Conservation (phyloP, 441 rosid genomes). For the Adansonia rubrostipa region DNA sequence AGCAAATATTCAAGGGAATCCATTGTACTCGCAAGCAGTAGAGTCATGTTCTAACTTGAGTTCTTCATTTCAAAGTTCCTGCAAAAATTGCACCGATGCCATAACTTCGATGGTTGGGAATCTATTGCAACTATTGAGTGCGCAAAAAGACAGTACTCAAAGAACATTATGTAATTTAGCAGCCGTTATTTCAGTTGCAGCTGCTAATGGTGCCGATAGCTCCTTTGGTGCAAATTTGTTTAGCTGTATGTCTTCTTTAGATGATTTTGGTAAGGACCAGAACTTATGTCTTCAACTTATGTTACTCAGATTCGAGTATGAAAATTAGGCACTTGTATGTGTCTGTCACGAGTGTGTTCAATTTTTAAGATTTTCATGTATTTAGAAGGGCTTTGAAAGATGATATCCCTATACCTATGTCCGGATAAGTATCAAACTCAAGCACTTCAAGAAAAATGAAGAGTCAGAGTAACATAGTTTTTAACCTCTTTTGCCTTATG, state of each 20-base stretch:
- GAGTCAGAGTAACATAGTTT: background rate
- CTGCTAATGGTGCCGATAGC: slow-evolving; percentile 28
- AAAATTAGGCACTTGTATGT: no score
- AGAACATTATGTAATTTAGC: slow-evolving; percentile 43
- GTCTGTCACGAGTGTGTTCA: no score
- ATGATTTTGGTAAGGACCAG: slow-evolving; percentile 43
- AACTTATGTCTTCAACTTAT: background rate
- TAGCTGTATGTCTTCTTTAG: slow-evolving; percentile 49
- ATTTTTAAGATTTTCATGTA: no score
- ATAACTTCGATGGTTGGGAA: slow-evolving; percentile 16
- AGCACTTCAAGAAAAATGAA: no score
- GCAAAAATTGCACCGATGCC: slow-evolving; percentile 41
- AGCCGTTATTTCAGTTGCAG: slow-evolving; percentile 45
- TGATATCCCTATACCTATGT: no score
- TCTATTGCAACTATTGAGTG: background rate
- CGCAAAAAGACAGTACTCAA: slow-evolving; percentile 13
- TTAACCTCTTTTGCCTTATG: background rate
- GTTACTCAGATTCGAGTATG: background rate
- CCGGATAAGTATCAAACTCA: no score
- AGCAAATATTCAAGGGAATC: slow-evolving; percentile 24
- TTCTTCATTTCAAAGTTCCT: slow-evolving; percentile 37
- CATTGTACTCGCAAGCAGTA: slow-evolving; percentile 25
- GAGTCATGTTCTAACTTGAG: slow-evolving; percentile 39
- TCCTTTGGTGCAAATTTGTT: slow-evolving; percentile 42
- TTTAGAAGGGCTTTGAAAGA: no score